Percentiles rank a stretch among this genome's conserved stretches.
Conservation (phyloP, 202 grass and related monocot genomes). For the Hordeum pubiflorum region DNA sequence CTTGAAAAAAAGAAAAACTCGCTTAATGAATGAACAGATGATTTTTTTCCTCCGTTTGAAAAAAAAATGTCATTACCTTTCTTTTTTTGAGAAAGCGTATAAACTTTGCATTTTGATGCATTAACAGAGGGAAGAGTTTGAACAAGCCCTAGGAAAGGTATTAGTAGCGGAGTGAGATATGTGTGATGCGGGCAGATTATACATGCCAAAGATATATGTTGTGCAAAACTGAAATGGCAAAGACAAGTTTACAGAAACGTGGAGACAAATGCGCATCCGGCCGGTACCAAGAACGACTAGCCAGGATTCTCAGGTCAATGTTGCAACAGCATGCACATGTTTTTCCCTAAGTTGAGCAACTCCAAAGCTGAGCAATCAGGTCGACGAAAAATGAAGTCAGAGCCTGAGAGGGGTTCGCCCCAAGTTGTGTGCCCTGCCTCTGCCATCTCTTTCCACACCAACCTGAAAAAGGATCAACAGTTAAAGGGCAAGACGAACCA, state of each 20-base stretch:
- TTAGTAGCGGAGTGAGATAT: neutral
- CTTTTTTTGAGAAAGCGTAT: too few species aligned
- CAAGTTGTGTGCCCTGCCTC: neutral
- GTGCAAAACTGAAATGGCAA: neutral
- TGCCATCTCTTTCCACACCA: constrained; percentile 29
- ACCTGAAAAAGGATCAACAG: constrained; percentile 28
- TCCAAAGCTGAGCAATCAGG: neutral
- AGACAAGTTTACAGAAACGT: neutral
- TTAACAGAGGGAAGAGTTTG: too few species aligned
- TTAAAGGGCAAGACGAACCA: constrained; percentile 16
- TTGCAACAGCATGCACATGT: neutral
- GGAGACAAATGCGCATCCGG: neutral
- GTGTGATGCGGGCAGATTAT: neutral
- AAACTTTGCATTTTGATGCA: too few species aligned
- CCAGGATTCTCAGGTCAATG: neutral
- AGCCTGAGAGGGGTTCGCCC: neutral
- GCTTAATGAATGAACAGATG: too few species aligned
- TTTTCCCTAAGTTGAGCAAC: neutral
- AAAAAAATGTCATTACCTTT: too few species aligned
- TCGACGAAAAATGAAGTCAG: neutral
- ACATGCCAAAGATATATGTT: neutral
- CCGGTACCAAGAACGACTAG: neutral
- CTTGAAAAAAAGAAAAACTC: too few species aligned
- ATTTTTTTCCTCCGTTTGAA: too few species aligned
- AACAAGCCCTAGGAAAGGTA: too few species aligned